Conservation (phyloP, 2,329 filamentous ascomycete genomes). For the Huntiella omanensis region DNA sequence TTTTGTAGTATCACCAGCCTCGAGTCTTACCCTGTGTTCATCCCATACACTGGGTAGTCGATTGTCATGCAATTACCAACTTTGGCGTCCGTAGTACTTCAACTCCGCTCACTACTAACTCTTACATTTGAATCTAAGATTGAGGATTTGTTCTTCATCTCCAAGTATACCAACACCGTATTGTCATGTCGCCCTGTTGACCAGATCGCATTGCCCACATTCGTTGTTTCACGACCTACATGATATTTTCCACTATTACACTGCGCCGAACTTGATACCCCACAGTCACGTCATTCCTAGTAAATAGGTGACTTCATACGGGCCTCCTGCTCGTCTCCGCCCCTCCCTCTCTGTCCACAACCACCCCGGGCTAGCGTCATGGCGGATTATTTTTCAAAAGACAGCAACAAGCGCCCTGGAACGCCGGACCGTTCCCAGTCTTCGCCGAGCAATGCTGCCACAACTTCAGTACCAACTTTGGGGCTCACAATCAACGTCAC, state of each 20-base stretch:
- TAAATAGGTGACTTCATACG: too few species aligned
- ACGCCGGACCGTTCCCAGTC: constrained; percentile 10
- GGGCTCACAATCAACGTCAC: constrained; percentile 7
- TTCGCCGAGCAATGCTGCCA: not conserved
- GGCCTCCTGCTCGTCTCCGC: too few species aligned
- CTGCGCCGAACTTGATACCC: too few species aligned
- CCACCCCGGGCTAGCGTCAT: not conserved
- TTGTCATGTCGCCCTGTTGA: constrained; percentile 1
- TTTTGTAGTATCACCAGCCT: too few species aligned
- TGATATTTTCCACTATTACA: not conserved
- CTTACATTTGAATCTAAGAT: too few species aligned
- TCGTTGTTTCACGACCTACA: not conserved
- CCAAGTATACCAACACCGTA: not conserved
- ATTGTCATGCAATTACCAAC: too few species aligned
- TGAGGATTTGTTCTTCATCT: too few species aligned
- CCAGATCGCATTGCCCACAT: not conserved
- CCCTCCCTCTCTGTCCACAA: not conserved
- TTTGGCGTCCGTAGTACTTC: too few species aligned
- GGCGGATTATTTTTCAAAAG: constrained; percentile 2
- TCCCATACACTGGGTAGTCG: too few species aligned
- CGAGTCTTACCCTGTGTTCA: too few species aligned
- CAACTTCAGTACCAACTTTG: not conserved
- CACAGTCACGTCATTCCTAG: too few species aligned
- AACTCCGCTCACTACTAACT: too few species aligned
- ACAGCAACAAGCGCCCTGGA: constrained; percentile 2